Conservation (phyloP, 2,329 filamentous ascomycete genomes). For the Aureobasidium sp. region DNA sequence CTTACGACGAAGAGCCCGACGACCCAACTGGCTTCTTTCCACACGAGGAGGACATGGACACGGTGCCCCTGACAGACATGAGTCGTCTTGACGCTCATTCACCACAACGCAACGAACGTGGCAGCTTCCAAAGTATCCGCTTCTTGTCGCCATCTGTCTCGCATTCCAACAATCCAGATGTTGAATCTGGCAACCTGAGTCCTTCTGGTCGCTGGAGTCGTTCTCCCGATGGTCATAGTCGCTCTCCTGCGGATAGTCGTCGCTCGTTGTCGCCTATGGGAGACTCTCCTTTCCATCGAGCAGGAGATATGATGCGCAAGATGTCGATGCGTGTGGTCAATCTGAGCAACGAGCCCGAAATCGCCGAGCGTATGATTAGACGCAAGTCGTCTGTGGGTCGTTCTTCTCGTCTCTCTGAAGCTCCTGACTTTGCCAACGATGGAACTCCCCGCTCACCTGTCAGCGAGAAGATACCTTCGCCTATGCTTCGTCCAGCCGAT, state of each 20-base stretch:
- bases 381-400: conserved; percentile 49
- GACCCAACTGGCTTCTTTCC: conserved; percentile 49
- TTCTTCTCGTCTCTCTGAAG: conserved; percentile 45
- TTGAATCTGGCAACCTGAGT: conserved; percentile 51
- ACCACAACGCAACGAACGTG: conserved; percentile 36
- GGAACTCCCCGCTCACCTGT: conserved; percentile 21
- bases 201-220: conserved; percentile 50
- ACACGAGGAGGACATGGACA: conserved; percentile 45
- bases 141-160: conserved; percentile 42
- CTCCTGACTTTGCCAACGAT: conserved; percentile 30
- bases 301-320: conserved; percentile 47
- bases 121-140: conserved; percentile 45
- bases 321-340: conserved; percentile 99
- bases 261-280: conserved; percentile 39
- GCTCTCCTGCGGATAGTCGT: conserved; percentile 31
- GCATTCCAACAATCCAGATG: conserved; percentile 48
- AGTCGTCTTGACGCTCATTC: conserved; percentile 28
- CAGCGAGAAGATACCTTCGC: conserved; percentile 26
- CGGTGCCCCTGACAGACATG: conserved; percentile 51
- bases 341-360: conserved; percentile 83
- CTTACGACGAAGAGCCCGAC: conserved; percentile 44
- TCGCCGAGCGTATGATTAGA: conserved; percentile 63
- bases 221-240: conserved; percentile 30
- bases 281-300: conserved; percentile 41
- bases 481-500: conserved; percentile 22